Conservation (phyloP, 371 early-diverging fungal genomes). For the Blastocladiella emersonii region DNA sequence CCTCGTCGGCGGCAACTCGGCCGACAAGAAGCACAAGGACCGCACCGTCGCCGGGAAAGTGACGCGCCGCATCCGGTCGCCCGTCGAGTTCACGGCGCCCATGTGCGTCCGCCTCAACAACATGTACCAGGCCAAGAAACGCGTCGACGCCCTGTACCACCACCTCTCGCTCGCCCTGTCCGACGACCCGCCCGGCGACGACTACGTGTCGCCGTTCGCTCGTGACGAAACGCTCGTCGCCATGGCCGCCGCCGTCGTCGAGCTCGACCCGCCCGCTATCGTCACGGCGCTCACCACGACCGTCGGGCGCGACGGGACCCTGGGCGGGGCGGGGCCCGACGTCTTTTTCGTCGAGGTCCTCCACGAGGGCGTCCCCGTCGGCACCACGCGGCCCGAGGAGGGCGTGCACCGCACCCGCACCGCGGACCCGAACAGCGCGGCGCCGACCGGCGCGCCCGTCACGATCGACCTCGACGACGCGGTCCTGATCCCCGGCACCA, state of each 20-base stretch:
- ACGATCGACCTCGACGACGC: neutral
- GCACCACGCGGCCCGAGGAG: neutral
- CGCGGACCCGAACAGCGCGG: neutral
- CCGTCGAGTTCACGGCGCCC: neutral
- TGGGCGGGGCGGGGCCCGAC: neutral
- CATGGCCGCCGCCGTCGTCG: neutral
- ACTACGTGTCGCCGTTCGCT: neutral
- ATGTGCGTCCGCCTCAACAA: conserved; percentile 2
- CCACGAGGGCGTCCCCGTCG: neutral
- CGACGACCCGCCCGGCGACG: neutral
- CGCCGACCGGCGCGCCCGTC: neutral
- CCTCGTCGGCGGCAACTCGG: neutral
- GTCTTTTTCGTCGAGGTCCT: neutral
- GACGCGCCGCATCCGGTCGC: neutral
- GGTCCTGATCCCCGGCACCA: neutral
- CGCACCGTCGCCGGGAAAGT: neutral
- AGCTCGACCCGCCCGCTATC: neutral
- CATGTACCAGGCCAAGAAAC: neutral
- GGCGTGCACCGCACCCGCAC: neutral
- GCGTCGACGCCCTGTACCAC: neutral
- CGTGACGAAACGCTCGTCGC: neutral
- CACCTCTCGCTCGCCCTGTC: neutral
- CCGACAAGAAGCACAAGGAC: neutral
- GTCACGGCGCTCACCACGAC: too few relatives aligned
- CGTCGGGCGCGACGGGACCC: too few relatives aligned